Conservation (phyloP, 495 filamentous ascomycete species). For the Penicillium longicatenatum region DNA sequence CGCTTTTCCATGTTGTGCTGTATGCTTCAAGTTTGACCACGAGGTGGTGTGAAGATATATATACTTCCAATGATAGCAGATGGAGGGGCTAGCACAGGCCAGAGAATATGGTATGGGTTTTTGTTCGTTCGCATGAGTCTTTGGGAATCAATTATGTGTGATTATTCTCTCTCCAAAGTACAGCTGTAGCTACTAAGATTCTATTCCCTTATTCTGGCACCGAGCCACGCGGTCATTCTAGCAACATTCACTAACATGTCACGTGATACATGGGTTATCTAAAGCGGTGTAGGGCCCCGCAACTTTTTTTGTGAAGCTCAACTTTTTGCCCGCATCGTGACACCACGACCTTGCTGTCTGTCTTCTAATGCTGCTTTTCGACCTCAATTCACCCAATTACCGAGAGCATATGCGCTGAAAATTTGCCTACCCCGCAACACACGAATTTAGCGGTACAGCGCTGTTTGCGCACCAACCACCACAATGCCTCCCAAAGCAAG, state of each 20-base stretch:
- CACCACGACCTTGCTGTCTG: not conserved
- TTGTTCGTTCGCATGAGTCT: slow-evolving; percentile 20
- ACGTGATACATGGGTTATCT: not conserved
- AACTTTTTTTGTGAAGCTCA: slow-evolving; percentile 29
- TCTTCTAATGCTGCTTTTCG: not conserved
- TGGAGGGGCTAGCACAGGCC: slow-evolving; percentile 6
- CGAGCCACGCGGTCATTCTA: not conserved
- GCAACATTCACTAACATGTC: slow-evolving; percentile 4
- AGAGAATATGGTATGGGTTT: slow-evolving; percentile 22
- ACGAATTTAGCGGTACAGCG: slow-evolving; percentile 14
- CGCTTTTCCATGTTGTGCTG: slow-evolving; percentile 10
- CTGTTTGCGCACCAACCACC: slow-evolving; percentile 21
- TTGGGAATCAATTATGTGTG: slow-evolving; percentile 26
- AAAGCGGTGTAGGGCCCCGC: slow-evolving; percentile 27
- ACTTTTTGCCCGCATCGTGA: slow-evolving; percentile 21
- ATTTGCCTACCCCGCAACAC: not conserved
- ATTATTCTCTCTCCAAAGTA: not conserved
- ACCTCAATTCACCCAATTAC: not conserved
- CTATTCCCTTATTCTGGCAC: not conserved
- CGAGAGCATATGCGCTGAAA: not conserved
- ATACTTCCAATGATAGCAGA: slow-evolving; percentile 18
- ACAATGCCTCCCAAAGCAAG: slow-evolving; percentile 50
- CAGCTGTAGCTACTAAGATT: not conserved
- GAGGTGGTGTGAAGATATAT: slow-evolving; percentile 19
- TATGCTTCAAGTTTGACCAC: slow-evolving; percentile 3